Evolutionary conservation across 768 basidiomycete genomes (phyloP), one percentile per base, ranked within the genome.

Genomic region (Mycena galopus): DNA sequence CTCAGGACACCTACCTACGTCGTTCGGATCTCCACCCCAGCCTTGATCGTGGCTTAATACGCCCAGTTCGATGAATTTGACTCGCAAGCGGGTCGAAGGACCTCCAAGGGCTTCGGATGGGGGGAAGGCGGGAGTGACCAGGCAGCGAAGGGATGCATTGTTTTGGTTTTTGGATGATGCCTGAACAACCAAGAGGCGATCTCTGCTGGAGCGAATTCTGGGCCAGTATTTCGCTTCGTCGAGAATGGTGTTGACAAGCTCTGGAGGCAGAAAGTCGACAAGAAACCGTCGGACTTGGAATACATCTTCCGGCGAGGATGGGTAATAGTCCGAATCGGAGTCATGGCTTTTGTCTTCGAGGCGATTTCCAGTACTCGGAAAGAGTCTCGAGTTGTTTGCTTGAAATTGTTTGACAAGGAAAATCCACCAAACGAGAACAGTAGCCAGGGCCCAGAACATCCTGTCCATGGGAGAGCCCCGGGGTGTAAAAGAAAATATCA

Each of bases 151-250:
- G 1, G 75, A 71, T 2, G 67, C 75, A 60, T 75, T 53, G 23
- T 71, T 56, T n/a, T 39, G 10, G 16, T 59, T 59, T 8, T n/a
- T 23, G 11, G 16, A 1, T 3, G 67, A 37, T 2, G 79, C 77
- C 3, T 16, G 8, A 17, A 76, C 78, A 17, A 30, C 23, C 11
- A 72, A 21, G 35, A 30, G 23, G 39, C 19, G 12, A 2, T 33
- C 37, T 10, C 33, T 59, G 25, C 63, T 25, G 12, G 47, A 60
- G 25, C 64, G 39, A 6, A 81, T 30, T 29, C 70, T 71, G 2
- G 80, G 78, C 80, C 80, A 82, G 67, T 81, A 83, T 65, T 75
- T 60, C 1, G 79, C 81, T 3, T 62, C 51, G 32, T 79, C 75
- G 16, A 83, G 68, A 21, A 83, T 79, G 58, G 67, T 33, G 17